Conservation (phyloP, 768 basidiomycete genomes). For the Lactarius trivialis region DNA sequence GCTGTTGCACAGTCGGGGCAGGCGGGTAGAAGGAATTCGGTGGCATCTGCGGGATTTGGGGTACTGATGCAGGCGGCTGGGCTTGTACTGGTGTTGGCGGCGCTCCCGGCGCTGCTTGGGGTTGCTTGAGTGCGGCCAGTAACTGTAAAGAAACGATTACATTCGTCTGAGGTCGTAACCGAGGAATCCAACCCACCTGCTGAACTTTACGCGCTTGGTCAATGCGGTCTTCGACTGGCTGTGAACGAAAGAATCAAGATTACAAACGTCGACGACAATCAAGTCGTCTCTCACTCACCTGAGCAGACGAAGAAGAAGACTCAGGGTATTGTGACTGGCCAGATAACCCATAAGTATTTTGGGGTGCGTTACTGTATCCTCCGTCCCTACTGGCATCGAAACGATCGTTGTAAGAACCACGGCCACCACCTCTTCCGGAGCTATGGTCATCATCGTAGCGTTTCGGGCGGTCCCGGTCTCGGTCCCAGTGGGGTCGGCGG, state of each 20-base stretch:
- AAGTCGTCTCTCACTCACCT: slow-evolving; percentile 26
- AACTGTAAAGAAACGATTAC: slow-evolving; percentile 34
- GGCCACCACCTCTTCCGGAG: slow-evolving; percentile 26
- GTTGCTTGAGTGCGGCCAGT: slow-evolving; percentile 74
- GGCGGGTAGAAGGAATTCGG: slow-evolving; percentile 40
- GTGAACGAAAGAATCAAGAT: not conserved
- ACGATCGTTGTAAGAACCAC: slow-evolving; percentile 37
- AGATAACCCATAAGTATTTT: slow-evolving; percentile 27
- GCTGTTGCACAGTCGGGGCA: slow-evolving; percentile 29
- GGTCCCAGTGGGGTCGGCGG: slow-evolving; percentile 19
- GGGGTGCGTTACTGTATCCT: slow-evolving; percentile 18
- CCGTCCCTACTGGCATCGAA: slow-evolving; percentile 25
- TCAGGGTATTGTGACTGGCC: slow-evolving; percentile 30
- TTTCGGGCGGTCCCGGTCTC: slow-evolving; percentile 18
- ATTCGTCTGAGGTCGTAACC: not conserved
- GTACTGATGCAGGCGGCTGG: slow-evolving; percentile 23
- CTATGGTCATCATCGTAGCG: slow-evolving; percentile 34
- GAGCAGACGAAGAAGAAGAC: slow-evolving; percentile 24
- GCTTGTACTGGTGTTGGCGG: slow-evolving; percentile 32
- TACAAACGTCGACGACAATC: not conserved
- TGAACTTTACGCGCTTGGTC: slow-evolving; percentile 87
- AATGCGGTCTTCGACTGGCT: slow-evolving; percentile 68
- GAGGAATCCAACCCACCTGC: slow-evolving; percentile 38
- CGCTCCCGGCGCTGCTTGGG: slow-evolving; percentile 38
- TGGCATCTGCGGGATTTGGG: slow-evolving; percentile 26